Evolutionary conservation across 1,139 yeast genomes (phyloP).

Genomic region (Candida neerlandica): DNA sequence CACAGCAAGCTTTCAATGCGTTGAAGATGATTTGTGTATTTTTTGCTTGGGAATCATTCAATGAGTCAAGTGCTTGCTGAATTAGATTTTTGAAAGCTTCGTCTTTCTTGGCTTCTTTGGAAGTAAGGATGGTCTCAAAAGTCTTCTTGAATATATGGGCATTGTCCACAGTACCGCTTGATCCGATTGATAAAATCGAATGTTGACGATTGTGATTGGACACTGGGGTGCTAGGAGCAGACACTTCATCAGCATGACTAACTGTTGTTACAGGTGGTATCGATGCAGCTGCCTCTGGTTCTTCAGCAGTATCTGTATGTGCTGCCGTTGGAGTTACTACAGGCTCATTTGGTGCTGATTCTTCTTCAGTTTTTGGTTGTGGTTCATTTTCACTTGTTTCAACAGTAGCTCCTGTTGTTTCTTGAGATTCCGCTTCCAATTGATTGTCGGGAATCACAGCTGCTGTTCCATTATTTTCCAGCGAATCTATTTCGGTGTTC

Average conservation of each 20-base stretch:
- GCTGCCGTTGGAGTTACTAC: background rate
- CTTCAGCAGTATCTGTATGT: background rate
- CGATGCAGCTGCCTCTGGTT: background rate
- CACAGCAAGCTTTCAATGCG: constrained; percentile 44
- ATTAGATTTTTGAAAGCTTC: constrained; percentile 32
- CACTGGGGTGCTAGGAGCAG: background rate
- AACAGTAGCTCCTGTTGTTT: background rate
- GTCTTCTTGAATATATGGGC: constrained; percentile 42
- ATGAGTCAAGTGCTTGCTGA: constrained; percentile 41
- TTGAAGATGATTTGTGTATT: constrained; percentile 42
- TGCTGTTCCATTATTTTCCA: constrained; percentile 2
- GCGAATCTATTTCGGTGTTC: background rate
- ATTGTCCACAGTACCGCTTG: constrained; percentile 38
- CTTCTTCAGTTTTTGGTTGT: background rate
- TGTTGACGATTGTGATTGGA: constrained; percentile 20
- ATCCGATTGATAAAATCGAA: constrained; percentile 26
- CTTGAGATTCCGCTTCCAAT: background rate
- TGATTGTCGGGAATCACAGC: background rate
- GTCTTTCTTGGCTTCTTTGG: constrained; percentile 47
- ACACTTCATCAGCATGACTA: constrained; percentile 7
- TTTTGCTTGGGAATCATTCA: constrained; percentile 29
- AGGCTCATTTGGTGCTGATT: background rate
- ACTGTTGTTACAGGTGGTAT: constrained; percentile 6
- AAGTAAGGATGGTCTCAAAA: constrained; percentile 35
- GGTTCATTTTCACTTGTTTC: background rate